Percentiles rank a stretch among this genome's conserved stretches.
Evolutionary conservation across 139 green algal genomes (phyloP).

Genomic region (Mesostigma viride): DNA sequence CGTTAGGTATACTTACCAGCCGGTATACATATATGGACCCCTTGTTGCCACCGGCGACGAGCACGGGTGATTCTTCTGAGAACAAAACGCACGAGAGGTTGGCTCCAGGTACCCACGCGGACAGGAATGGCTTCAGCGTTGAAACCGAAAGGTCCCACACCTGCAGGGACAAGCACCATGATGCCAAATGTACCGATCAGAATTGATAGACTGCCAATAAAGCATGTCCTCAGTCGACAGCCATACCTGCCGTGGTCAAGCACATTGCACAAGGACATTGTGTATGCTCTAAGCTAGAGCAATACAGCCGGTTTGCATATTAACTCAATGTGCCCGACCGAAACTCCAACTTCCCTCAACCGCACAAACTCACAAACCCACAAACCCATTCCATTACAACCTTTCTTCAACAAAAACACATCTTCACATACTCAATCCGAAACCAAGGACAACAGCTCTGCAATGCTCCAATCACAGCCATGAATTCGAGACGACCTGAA

Average conservation of each 20-base stretch:
- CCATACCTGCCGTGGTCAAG: neutral
- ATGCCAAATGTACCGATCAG: no score
- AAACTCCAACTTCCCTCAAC: no score
- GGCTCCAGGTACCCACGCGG: no score
- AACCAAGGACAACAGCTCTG: neutral
- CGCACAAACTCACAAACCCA: no score
- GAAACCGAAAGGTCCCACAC: slow-evolving; percentile 50
- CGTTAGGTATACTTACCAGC: no score
- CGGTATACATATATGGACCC: slow-evolving; percentile 15
- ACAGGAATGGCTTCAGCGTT: slow-evolving; percentile 52
- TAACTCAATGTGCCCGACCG: neutral
- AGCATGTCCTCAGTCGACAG: no score
- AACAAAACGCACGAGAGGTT: slow-evolving; percentile 48
- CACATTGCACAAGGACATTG: neutral
- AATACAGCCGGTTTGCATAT: neutral
- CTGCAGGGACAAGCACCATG: neutral
- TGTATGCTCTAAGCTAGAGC: neutral
- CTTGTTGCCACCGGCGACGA: slow-evolving; percentile 40
- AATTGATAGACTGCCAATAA: no score
- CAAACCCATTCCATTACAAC: no score
- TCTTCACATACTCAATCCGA: no score
- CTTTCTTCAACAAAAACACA: no score
- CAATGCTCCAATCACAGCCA: neutral
- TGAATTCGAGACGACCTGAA: neutral
- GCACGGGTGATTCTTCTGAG: slow-evolving; percentile 40